Evolutionary conservation across 352 stramenopile species (phyloP).

Genomic region (Pythium guiyangense): DNA sequence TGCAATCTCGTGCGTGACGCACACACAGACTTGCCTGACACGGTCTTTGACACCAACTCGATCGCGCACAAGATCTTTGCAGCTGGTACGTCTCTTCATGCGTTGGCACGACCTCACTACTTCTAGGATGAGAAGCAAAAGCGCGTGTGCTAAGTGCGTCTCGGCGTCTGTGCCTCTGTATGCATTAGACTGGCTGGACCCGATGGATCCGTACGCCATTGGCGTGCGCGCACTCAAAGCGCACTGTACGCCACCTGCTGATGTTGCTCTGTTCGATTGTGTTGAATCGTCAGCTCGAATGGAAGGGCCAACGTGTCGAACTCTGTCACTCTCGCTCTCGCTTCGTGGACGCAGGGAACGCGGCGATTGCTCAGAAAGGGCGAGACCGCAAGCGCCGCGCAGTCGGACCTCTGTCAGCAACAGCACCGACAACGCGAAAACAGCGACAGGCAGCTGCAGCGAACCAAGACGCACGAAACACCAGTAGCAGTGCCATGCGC

Average conservation of each 20-base stretch:
- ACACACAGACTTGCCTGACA: slow-evolving; percentile 42
- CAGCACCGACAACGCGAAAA: neutral
- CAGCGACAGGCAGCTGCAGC: neutral
- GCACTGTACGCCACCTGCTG: slow-evolving; percentile 23
- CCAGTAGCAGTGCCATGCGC: neutral
- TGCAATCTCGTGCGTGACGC: slow-evolving; percentile 4
- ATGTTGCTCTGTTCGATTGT: neutral
- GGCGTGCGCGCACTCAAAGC: slow-evolving; percentile 42
- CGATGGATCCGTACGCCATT: slow-evolving; percentile 48
- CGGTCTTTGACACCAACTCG: slow-evolving; percentile 48
- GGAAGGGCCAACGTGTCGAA: neutral
- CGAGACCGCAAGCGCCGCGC: neutral
- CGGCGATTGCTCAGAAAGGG: neutral
- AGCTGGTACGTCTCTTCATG: slow-evolving; percentile 26
- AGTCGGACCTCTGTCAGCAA: neutral
- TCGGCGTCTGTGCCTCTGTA: neutral
- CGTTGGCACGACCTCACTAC: too few relatives aligned
- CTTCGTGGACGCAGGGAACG: neutral
- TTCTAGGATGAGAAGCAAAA: too few relatives aligned
- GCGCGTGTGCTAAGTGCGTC: neutral
- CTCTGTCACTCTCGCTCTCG: neutral
- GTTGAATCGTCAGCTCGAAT: too few relatives aligned
- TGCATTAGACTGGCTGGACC: slow-evolving; percentile 20
- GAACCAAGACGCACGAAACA: too few relatives aligned
- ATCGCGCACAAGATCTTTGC: slow-evolving; percentile 68